phyloP scores from a whole-genome alignment of 805 yeast species.

The Komagataella ulmi region DNA sequence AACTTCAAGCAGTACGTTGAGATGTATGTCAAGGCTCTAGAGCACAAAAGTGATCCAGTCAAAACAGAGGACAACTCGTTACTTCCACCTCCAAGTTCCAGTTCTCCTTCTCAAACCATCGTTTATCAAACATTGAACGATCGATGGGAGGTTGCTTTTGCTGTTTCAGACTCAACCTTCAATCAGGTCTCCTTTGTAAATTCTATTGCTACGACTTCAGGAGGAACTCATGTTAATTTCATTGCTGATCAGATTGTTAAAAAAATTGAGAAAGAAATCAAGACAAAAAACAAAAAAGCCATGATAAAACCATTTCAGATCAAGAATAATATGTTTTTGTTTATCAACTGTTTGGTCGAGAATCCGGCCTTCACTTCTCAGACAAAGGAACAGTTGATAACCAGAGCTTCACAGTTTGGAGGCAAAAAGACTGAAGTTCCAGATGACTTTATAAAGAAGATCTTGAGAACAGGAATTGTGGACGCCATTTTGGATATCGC shows the following conservation, averaged over 20 bases:
- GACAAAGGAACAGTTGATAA: slow-evolving; percentile 90
- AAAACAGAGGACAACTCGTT: slow-evolving; percentile 1
- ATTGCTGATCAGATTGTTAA: slow-evolving; percentile 74
- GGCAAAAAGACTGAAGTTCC: slow-evolving; percentile 63
- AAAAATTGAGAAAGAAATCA: slow-evolving; percentile 61
- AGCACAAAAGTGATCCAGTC: slow-evolving; percentile 22
- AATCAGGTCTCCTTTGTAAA: slow-evolving; percentile 95
- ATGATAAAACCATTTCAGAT: slow-evolving; percentile 82
- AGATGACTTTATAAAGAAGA: slow-evolving; percentile 61
- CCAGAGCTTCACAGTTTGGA: slow-evolving; percentile 82
- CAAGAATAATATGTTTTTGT: slow-evolving; percentile 78
- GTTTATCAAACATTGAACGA: slow-evolving; percentile 73
- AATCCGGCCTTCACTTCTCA: slow-evolving; percentile 97
- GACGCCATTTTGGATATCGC: slow-evolving; percentile 75
- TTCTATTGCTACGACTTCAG: slow-evolving; percentile 93
- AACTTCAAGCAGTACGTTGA: slow-evolving; percentile 83
- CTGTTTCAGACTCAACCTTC: slow-evolving; percentile 80
- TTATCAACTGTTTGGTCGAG: slow-evolving; percentile 83
- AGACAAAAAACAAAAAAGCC: slow-evolving; percentile 49
- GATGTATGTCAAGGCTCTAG: slow-evolving; percentile 72
- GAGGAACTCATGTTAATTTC: slow-evolving; percentile 90
- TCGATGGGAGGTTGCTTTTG: slow-evolving; percentile 94
- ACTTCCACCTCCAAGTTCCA: slow-evolving; percentile 7
- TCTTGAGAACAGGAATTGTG: slow-evolving; percentile 54
- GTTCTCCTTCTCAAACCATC: slow-evolving; percentile 36